These are phyloP conservation scores for Cladosporium sp. DNA, from an alignment of 2,329 filamentous ascomycete species.

Conservation along the genomic window DNA sequence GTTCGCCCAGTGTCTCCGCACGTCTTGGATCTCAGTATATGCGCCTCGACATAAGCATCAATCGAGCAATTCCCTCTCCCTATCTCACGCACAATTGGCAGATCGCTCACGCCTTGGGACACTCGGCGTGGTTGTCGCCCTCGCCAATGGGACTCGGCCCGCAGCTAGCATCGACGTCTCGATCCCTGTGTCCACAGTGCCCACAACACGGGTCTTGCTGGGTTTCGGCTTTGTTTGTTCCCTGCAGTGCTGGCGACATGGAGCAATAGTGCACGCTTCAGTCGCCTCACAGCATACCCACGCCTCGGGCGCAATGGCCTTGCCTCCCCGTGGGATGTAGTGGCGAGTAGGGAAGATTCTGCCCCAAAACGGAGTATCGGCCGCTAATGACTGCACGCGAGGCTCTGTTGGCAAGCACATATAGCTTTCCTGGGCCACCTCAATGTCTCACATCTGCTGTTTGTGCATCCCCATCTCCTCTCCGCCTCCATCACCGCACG, in stretches of 20 bases:
- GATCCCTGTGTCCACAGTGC: constrained; percentile 14
- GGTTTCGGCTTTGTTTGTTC: constrained; percentile 10
- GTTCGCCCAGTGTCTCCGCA: constrained; percentile 6
- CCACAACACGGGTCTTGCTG: constrained; percentile 13
- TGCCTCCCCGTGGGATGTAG: constrained; percentile 13
- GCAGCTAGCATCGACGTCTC: background rate
- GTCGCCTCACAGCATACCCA: constrained; percentile 18
- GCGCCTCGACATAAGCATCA: constrained; percentile 15
- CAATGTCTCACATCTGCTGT: constrained; percentile 16
- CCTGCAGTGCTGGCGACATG: constrained; percentile 8
- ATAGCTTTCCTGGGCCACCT: constrained; percentile 11
- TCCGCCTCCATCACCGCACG: constrained; percentile 9
- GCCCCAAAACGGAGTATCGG: background rate
- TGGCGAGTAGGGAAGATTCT: constrained; percentile 9
- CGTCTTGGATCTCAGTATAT: constrained; percentile 10
- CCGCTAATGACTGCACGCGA: constrained; percentile 9
- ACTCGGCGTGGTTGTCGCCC: background rate
- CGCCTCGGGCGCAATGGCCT: constrained; percentile 1
- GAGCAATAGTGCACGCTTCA: constrained; percentile 7
- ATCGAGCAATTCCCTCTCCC: constrained; percentile 1
- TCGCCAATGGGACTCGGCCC: constrained; percentile 2
- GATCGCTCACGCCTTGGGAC: constrained; percentile 15
- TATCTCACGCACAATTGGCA: constrained; percentile 3
- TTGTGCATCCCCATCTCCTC: constrained; percentile 9
- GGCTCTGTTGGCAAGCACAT: constrained; percentile 11